Conservation (phyloP, 2,329 filamentous ascomycete species). For the Zalaria obscura region DNA sequence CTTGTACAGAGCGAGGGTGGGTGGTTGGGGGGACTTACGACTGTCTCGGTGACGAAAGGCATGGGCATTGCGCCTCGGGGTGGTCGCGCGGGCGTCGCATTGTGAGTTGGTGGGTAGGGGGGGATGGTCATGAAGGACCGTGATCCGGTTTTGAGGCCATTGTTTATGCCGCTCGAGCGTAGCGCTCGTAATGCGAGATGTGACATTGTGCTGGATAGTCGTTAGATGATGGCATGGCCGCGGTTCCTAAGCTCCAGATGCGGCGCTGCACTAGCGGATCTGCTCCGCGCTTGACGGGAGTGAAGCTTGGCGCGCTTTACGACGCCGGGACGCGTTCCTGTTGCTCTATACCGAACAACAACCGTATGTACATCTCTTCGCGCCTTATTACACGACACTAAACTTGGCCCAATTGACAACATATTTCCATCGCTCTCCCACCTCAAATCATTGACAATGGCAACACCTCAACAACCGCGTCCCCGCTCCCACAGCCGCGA, state of each 20-base stretch:
- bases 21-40: conserved; percentile 19
- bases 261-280: no score
- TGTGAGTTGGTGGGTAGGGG: conserved; percentile 10
- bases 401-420: no score
- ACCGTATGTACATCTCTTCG: no score
- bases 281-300: no score
- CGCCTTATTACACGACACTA: no score
- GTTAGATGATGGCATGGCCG: no score
- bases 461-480: conserved; percentile 4
- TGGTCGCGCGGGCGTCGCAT: conserved; percentile 11
- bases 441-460: background rate
- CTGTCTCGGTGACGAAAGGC: conserved; percentile 36
- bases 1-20: background rate
- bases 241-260: no score
- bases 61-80: conserved; percentile 29
- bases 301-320: no score
- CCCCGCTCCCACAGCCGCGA: conserved; percentile 12
- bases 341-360: no score
- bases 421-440: no score
- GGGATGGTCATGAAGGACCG: conserved; percentile 5
- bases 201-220: background rate
- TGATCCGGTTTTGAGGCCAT: background rate
- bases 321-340: no score
- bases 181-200: background rate
- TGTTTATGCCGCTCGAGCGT: background rate